Evolutionary conservation across 2,329 filamentous ascomycete species (phyloP), one percentile per base, ranked within the genome.

Genomic region (Colletotrichum sansevieriae): DNA sequence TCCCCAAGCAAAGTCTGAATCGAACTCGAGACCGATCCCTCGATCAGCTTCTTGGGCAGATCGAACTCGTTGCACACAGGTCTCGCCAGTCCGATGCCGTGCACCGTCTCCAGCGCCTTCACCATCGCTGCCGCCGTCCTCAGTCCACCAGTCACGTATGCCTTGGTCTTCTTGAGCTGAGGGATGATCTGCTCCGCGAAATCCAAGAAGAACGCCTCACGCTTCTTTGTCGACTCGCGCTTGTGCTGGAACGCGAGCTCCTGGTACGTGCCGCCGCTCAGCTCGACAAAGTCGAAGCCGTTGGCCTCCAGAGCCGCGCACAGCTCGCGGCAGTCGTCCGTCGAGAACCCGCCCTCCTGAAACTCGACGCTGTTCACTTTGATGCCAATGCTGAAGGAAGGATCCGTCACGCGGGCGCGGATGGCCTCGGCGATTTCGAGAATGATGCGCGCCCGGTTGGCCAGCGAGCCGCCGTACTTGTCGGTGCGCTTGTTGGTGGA

Each of bases 261-360:
- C 76, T 90, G 84, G 72, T 89, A 89, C 0, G 87, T 90, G 8
- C 88, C 88, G 12, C 88, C 88, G 0, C 81, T 85, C 0, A 90
- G 79, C 77, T 90, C 88, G 6, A 90, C 85, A 73, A 88, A 87
- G 75, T 88, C 83, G 43, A 89, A 84, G 8, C 75, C 76, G 69
- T 84, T 81, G 22, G 78, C 73, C 73, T 88, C 85, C 5, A 88
- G 79, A 3, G 80, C 75, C 18, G 78, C 73, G 74, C 81, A 83
- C 44, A 89, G 77, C 59, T 83, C 78, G 18, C 78, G 78, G 1
- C 85, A 83, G 63, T 89, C 87, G 1, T 84, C 81, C 2, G 85
- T 78, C 41, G 80, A 78, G 51, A 88, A 84, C 0, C 86, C 86
- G 46, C 82, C 82, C 18, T 83, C 82, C 71, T 87, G 83, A 76